A percentile compares a stretch with the other conserved stretches of the same genome.
These are phyloP conservation scores for Avena sativa DNA, from an alignment of 176 grass and related monocot species.

Conservation along the genomic window DNA sequence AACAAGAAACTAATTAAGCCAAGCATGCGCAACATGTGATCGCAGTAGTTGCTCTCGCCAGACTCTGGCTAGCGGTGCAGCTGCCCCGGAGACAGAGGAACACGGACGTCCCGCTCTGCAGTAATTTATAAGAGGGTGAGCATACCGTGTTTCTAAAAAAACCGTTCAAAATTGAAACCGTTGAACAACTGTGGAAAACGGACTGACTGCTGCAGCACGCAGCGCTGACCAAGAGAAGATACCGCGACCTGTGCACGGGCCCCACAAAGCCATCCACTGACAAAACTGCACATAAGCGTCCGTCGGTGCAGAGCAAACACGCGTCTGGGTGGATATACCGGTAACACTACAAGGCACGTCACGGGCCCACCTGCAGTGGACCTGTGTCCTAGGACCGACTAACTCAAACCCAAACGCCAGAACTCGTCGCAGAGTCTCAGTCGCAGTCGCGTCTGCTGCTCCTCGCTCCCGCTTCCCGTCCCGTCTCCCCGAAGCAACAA, in stretches of 20 bases:
- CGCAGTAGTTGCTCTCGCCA: too few relatives aligned
- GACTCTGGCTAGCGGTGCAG: too few relatives aligned
- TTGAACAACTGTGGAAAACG: background rate
- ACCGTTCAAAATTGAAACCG: background rate
- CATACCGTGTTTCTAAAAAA: too few relatives aligned
- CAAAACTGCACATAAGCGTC: background rate
- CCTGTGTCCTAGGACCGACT: background rate
- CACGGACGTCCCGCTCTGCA: too few relatives aligned
- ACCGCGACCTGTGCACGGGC: background rate
- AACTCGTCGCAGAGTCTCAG: background rate
- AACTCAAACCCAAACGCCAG: background rate
- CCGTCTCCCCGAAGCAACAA: background rate
- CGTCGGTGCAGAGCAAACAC: background rate
- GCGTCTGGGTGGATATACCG: background rate
- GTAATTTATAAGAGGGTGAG: background rate
- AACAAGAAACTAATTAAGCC: too few relatives aligned
- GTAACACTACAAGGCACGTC: conserved; percentile 12
- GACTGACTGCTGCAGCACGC: background rate
- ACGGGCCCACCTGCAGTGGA: background rate
- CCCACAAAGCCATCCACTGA: background rate
- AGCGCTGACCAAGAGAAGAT: background rate
- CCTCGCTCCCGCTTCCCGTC: background rate
- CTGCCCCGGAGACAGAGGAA: too few relatives aligned
- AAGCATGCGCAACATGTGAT: too few relatives aligned
- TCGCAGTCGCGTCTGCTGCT: conserved; percentile 12